Evolutionary conservation across 208 protist genomes (phyloP), one percentile per base, ranked within the genome.

Genomic region (Crithidia brevicula): DNA sequence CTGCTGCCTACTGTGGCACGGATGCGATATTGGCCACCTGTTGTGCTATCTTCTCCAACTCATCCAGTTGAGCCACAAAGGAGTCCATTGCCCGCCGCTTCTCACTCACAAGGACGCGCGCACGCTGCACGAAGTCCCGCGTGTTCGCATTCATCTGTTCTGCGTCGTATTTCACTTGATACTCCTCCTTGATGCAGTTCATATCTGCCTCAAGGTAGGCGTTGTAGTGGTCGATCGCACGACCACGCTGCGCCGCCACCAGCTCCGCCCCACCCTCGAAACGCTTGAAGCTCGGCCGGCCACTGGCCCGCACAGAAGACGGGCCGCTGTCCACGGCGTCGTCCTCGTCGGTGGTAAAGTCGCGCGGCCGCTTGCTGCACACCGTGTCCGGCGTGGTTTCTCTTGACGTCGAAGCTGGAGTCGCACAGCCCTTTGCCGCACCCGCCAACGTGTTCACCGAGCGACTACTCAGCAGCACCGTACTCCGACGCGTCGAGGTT

Each of bases 171-270:
- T 87, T 88, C 28, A 85, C 63, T 58, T 83, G 71, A 43, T 85
- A 83, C 71, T 88, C 82, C 20, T 85, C 72, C 64, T 81, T 85
- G 63, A 86, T 85, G 71, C 54, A 79, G 38, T 72, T 62, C 83
- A 86, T 86, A 43, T 89, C 79, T 11, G 74, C 58, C 40, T 77
- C 74, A 4, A 89, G 60, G 68, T 86, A 85, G 38, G 51, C 56
- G 49, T 60, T 58, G 74, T 85, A 86, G 30, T 63, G 65, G 25
- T 78, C 77, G 36, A 89, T 72, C 10, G 70, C 67, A 53, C 62
- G 74, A 5, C 38, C 31, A 16, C 70, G 73, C 57, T 79, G 63
- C 30, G 61, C 71, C 15, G 67, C 59, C n/a, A 81, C 34, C 11
- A 75, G 61, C 45, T 75, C 67, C n/a, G 38, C 73, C 23, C 63